These are phyloP conservation scores for Tolypocladium inflatum DNA, from an alignment of 2,329 filamentous ascomycete genomes.

Conservation along the genomic window DNA sequence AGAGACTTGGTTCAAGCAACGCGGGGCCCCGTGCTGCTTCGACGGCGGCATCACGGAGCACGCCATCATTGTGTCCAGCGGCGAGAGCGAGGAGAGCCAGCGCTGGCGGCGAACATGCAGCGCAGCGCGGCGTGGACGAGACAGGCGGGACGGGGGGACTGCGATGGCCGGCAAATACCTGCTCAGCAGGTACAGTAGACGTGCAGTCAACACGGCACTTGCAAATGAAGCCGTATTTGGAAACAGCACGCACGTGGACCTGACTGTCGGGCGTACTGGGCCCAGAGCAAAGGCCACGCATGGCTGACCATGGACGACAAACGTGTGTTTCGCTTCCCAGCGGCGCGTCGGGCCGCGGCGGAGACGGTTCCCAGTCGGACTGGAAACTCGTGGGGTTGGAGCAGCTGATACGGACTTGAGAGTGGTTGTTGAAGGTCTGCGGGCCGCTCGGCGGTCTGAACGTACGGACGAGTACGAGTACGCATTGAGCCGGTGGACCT, in stretches of 20 bases:
- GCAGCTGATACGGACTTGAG: no score
- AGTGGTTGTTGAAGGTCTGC: no score
- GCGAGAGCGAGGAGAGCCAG: slow-evolving; percentile 6
- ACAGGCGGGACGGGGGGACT: slow-evolving; percentile 3
- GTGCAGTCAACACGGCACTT: neutral
- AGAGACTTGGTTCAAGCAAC: slow-evolving; percentile 5
- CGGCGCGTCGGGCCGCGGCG: neutral
- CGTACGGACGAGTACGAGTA: neutral
- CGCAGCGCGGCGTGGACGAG: slow-evolving; percentile 8
- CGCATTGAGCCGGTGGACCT: neutral
- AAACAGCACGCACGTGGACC: no score
- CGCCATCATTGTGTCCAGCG: slow-evolving; percentile 12
- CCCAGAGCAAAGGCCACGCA: neutral
- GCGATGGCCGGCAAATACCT: neutral
- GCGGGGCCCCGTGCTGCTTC: slow-evolving; percentile 10
- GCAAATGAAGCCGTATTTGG: neutral
- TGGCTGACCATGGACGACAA: neutral
- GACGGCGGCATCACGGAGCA: slow-evolving; percentile 18
- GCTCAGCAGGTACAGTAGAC: neutral
- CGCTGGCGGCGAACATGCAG: slow-evolving; percentile 5
- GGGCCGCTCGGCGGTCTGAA: neutral
- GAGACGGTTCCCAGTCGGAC: neutral
- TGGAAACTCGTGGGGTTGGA: neutral
- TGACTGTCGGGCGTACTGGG: neutral
- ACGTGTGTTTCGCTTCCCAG: neutral